phyloP scores from a whole-genome alignment of 148 eudicot genomes.

The Rhododendron kiyosumense region DNA sequence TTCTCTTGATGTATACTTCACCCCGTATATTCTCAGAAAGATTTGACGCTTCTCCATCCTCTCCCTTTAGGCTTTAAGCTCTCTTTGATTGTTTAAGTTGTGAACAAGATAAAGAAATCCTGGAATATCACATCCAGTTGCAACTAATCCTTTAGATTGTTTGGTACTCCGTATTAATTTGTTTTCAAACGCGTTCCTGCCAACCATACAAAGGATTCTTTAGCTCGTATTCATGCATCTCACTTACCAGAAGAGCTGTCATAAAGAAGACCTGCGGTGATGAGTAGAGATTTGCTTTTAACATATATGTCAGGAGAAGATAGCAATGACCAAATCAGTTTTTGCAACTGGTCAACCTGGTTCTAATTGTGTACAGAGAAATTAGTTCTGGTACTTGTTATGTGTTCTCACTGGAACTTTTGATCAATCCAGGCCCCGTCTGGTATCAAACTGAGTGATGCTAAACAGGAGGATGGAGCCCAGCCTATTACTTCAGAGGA shows the following conservation, averaged over 20 bases:
- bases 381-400: not conserved
- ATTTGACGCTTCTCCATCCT: not conserved
- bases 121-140: not conserved
- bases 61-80: not conserved
- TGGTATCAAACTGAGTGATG: conserved; percentile 3
- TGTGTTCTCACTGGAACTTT: not conserved
- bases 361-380: not conserved
- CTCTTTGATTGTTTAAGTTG: not conserved
- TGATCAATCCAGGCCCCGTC: conserved; percentile 1
- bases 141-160: not conserved
- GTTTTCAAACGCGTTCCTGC: not conserved
- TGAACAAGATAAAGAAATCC: not conserved
- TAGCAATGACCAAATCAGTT: not conserved
- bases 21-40: not conserved
- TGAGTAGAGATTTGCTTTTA: not conserved
- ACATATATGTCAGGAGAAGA: not conserved
- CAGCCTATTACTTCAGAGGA: conserved; percentile 22
- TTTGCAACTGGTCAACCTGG: not conserved
- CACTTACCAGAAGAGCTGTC: not conserved
- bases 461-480: conserved; percentile 20
- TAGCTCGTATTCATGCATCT: not conserved
- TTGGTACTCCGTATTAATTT: not conserved
- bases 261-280: not conserved
- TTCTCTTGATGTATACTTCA: not conserved
- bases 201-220: not conserved